These are phyloP conservation scores for Daldinia vernicosa DNA, from an alignment of 495 filamentous ascomycete species.

Conservation along the genomic window DNA sequence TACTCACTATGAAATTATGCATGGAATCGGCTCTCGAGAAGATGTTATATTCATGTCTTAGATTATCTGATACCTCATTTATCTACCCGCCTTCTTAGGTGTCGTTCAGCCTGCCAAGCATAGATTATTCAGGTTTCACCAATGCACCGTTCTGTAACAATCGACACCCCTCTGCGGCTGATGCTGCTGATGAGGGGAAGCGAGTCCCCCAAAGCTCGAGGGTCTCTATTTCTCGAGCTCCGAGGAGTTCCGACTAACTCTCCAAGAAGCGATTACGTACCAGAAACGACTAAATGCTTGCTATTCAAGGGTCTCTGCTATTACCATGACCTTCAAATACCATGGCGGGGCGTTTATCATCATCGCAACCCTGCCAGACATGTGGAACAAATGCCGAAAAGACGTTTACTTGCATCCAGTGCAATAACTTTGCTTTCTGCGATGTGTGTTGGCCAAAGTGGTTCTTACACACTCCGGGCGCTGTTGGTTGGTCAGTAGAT, in stretches of 20 bases:
- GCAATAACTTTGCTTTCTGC: conserved; percentile 56
- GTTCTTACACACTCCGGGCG: conserved; percentile 48
- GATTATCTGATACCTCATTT: conserved; percentile 3
- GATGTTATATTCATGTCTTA: neutral
- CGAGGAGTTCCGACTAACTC: conserved; percentile 33
- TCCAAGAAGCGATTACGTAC: conserved; percentile 40
- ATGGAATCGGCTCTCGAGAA: neutral
- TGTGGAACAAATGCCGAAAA: conserved; percentile 41
- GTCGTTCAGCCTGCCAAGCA: conserved; percentile 23
- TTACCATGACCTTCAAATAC: conserved; percentile 38
- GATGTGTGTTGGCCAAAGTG: conserved; percentile 51
- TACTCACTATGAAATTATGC: neutral
- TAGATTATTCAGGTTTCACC: conserved; percentile 29
- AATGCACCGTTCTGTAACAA: conserved; percentile 17
- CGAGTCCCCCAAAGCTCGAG: conserved; percentile 21
- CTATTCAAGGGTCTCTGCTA: conserved; percentile 21
- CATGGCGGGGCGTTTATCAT: conserved; percentile 40
- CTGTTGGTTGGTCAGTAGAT: conserved; percentile 47
- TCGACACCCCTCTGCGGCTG: conserved; percentile 37
- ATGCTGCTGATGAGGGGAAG: conserved; percentile 39
- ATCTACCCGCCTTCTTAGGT: neutral
- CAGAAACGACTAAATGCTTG: conserved; percentile 42
- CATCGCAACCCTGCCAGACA: conserved; percentile 43
- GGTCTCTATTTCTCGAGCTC: conserved; percentile 25
- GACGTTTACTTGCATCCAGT: conserved; percentile 49